A percentile compares a stretch with the other conserved stretches of the same genome.
These are phyloP conservation scores for Microascus cirrosus DNA, from an alignment of 2,329 filamentous ascomycete species.

Conservation along the genomic window DNA sequence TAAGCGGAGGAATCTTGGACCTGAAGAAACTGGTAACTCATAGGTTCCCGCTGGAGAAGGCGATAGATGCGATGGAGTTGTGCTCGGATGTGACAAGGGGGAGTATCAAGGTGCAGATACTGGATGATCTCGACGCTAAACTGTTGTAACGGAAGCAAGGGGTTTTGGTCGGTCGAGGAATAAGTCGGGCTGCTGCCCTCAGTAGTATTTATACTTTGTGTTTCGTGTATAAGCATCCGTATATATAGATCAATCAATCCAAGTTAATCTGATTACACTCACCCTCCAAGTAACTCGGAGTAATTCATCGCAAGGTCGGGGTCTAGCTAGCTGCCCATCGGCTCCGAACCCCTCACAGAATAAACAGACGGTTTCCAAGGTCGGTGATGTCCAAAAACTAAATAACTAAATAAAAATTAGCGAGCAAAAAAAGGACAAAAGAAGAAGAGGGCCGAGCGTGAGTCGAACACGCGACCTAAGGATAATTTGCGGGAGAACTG, in stretches of 20 bases:
- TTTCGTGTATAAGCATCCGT: no score
- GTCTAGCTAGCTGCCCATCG: no score
- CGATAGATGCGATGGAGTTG: constrained; percentile 36
- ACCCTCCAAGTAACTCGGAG: no score
- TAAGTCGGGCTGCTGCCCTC: no score
- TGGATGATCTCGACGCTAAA: constrained; percentile 11
- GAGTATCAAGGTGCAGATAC: constrained; percentile 23
- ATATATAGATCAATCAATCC: no score
- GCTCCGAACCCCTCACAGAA: no score
- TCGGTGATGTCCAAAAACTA: no score
- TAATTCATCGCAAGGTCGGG: no score
- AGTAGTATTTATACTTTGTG: no score
- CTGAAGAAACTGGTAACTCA: constrained; percentile 52
- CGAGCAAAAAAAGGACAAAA: background rate
- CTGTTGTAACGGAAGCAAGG: background rate
- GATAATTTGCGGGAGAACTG: background rate
- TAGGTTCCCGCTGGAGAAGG: constrained; percentile 49
- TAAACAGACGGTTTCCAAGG: no score
- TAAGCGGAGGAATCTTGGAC: constrained; percentile 49
- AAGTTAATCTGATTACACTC: no score
- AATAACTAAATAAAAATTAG: background rate
- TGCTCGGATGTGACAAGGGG: constrained; percentile 21
- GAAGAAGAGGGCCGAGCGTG: background rate
- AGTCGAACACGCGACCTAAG: background rate
- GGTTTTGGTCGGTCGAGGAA: background rate